Conservation (phyloP, 2,329 filamentous ascomycete genomes). For the Colletotrichum sp. region DNA sequence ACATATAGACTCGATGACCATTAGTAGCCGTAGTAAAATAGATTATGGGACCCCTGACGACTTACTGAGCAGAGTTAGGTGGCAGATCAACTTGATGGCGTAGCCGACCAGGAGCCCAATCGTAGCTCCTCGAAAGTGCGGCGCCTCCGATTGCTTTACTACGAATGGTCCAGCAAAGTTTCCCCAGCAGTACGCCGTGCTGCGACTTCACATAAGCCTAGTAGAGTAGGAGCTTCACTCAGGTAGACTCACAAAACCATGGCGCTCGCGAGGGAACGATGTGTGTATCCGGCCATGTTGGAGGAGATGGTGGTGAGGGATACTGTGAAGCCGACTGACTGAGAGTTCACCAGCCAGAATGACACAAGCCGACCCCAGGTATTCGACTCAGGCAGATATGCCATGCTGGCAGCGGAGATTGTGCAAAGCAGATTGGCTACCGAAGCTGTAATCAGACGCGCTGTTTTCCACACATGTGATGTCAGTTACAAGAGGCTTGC, state of each 20-base stretch:
- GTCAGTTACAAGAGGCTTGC: rapidly evolving
- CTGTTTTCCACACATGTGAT: not conserved
- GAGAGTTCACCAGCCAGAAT: not conserved
- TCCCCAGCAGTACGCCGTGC: not conserved
- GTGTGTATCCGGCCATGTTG: not conserved
- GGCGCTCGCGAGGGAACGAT: not conserved
- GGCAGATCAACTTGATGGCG: not conserved
- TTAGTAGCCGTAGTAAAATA: rapidly evolving
- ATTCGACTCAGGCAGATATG: not conserved
- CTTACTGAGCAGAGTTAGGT: not conserved
- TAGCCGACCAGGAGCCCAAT: not conserved
- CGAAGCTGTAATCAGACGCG: not conserved
- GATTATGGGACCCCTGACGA: not conserved
- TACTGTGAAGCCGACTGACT: not conserved
- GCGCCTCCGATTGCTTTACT: not conserved
- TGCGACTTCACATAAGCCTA: not conserved
- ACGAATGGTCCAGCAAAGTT: not conserved
- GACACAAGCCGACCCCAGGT: not conserved
- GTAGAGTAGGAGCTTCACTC: rapidly evolving
- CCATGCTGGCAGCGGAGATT: not conserved
- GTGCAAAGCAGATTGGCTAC: not conserved
- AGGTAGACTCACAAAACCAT: not conserved
- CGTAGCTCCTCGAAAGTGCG: not conserved
- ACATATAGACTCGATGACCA: not conserved
- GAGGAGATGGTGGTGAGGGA: not conserved